Base-by-base conservation (phyloP, 2,329 filamentous ascomycete genomes). In the Colletotrichum sp. region DNA sequence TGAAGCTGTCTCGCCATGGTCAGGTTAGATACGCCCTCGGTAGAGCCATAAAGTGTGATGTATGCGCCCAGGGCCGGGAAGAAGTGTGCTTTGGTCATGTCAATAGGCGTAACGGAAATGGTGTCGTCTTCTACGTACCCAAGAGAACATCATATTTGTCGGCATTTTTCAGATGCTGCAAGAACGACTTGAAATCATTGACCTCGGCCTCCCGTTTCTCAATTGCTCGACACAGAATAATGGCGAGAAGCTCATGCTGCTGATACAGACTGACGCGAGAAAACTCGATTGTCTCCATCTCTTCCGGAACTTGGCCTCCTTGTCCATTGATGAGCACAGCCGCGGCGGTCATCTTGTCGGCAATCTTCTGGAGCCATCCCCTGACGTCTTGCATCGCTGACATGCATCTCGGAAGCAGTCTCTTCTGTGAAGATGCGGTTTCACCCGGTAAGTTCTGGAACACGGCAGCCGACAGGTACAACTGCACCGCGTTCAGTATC, bases 241-340 rank as follows among this genome's bases (percentile, higher is more conserved):
- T 90, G 15, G 94, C 93, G 18, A 99, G 87, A 18, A 94, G 92
- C 82, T 99, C 96, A 82, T 99, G 98, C 83, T 99, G 96, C 81
- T 95, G 93, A 26, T 94, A 92, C 67, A 99, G 89, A 81, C 95
- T 98, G 78, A 92, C 87, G 60, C 94, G 92, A 80, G 98, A 95
- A 80, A 95, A 94, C 79, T 96, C 93, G 77, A 98, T 90, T 5
- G 93, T 94, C 82, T 98, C 95, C 78, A 93, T 89, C 72, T 93
- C 89, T 78, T 96, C 94, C 12, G 90, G 88, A 60, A 86, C 82
- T 70, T 81, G 82, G 57, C 84, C 83, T 7, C 90, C 85, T 30
- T 90, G 88, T 8, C 87, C 87, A 78, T 94, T 92, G 6, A 94
- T 94, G 15, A 98, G 89, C 5, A 98, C 90, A 34, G 93, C 91